Base-by-base conservation (phyloP, 2,329 filamentous ascomycete species). In the Fusarium keratoplasticum region DNA sequence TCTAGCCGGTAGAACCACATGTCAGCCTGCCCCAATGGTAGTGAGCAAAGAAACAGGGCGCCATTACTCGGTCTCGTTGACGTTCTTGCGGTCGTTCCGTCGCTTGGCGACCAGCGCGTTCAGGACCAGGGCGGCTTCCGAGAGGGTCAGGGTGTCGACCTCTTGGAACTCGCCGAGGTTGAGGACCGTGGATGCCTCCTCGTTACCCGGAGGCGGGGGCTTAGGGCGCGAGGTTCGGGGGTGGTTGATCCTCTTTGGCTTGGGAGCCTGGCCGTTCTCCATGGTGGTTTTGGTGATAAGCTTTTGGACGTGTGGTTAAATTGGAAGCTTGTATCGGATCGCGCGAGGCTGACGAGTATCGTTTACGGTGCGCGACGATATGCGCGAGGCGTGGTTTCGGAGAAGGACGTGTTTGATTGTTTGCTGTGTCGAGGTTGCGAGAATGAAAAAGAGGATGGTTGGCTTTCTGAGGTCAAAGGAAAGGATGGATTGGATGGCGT, bases 161-260 rank as follows among this genome's bases (percentile, higher is more conserved):
- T 96, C 89, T 78, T 97, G 91, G 84, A 98, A 98, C 82, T 98
- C 96, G 84, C 96, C 96, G 13, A 99, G 93, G 82, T 93, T 94
- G 73, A 98, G 91, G 64, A 91, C 91, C 9, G 90, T 87, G 59
- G 93, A 91, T 27, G 96, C 95, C 86, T 98, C 95, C 83, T 98
- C 96, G 82, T 98, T 95, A 81, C 93, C 93, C 66, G 91, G 89
- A 57, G 89, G 89, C 52, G 88, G 86, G 73, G 91, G 92, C 84
- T 93, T 94, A 71, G 89, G 87, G 69, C 93, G 92, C 64, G 92
- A 91, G 31, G 89, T 91, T 60, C 77, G 75, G 59, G 74, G 67
- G 63, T 79, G 76, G 35, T 55, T 57, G 18, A 78, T 72, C 61
- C 66, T 77, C 64, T 71, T 77, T 20, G 71, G 70, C 50, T 68